A percentile compares a stretch with the other conserved stretches of the same genome.
Evolutionary conservation across 2,329 filamentous ascomycete genomes (phyloP).

Genomic region (Fusarium decemcellulare): DNA sequence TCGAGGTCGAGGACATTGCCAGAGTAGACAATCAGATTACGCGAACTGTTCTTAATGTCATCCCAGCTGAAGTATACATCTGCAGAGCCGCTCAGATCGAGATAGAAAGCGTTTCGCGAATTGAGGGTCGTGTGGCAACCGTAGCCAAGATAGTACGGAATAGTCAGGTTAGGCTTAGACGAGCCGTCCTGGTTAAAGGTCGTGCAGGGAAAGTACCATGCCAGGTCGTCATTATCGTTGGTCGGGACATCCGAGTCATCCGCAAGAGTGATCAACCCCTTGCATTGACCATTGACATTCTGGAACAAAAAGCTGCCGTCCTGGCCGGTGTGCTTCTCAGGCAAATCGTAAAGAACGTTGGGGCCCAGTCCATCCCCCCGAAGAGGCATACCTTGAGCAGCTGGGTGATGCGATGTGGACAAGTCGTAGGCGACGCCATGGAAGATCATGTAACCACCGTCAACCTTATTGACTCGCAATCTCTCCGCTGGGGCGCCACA

Average conservation of each 20-base stretch:
- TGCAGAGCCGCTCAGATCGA: conserved; percentile 74
- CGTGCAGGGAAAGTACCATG: conserved; percentile 97
- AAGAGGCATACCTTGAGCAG: conserved; percentile 81
- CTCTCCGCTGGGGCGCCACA: conserved; percentile 81
- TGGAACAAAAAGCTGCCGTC: conserved; percentile 99
- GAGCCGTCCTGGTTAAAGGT: conserved; percentile 96
- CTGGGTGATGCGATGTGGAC: conserved; percentile 81
- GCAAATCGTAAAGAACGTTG: conserved; percentile 91
- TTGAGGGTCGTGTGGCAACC: conserved; percentile 84
- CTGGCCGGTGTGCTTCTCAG: conserved; percentile 84
- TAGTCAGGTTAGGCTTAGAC: conserved; percentile 79
- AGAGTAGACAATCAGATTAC: conserved; percentile 95
- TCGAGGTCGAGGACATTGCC: conserved; percentile 93
- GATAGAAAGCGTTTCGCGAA: conserved; percentile 83
- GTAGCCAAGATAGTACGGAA: conserved; percentile 86
- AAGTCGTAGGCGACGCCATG: conserved; percentile 93
- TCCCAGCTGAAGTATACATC: conserved; percentile 98
- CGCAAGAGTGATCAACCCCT: conserved; percentile 84
- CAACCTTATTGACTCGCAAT: conserved; percentile 86
- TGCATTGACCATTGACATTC: conserved; percentile 98
- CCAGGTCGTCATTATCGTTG: conserved; percentile 79
- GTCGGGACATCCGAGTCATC: conserved; percentile 83
- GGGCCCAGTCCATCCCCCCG: conserved; percentile 64
- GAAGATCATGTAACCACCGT: conserved; percentile 91
- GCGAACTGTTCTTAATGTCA: conserved; percentile 88